Base-by-base conservation (phyloP, 306 rosid species). In the Medicago lupulina region DNA sequence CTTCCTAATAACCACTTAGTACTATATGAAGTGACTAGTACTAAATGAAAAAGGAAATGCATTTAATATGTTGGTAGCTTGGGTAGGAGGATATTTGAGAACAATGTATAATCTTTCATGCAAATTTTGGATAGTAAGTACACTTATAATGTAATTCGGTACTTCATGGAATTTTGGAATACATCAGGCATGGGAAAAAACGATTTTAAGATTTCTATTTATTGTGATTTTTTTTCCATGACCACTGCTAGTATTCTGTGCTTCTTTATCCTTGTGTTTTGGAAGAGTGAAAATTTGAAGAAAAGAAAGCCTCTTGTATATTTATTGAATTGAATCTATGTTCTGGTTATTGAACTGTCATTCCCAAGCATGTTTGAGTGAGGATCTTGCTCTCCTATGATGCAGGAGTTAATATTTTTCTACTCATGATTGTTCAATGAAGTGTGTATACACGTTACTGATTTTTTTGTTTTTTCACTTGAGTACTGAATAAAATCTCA, bases 141-240 rank as follows among this genome's bases (percentile, higher is more conserved):
- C 68, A 63, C 7, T 28, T 17, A 60, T 18, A 11, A 53, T 64
- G 23, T 36, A 25, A 41, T 15, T 65, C 16, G 55, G 60, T 15
- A 61, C 46, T 76, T 25, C 61, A 51, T 51, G 34, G 40, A 65
- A n/a, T 76, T 59, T 64, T 51, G 60, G 70, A 67, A 43, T 74
- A 50, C 19, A 64, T 36, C 46, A 8, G 46, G 15, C 39, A 23
- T 40, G 57, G 46, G 16, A 25, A 25, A 40, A n/a, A 54, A 9
- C 9, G 6, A 17, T 60, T 70, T 25, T 55, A 9, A 12, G 61
- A 18, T 55, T n/a, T 54, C 31, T 54, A 54, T 54, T 54, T 54
- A 5, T 54, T 18, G 13, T 54, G 11, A 18, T 17, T 50, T 50
- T 50, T 0, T 16, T 51, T 23, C 17, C 9, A 2, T 18, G 60